Evolutionary conservation across 2,329 filamentous ascomycete genomes (phyloP), one percentile per base, ranked within the genome.

Genomic region (Meredithiella fracta): DNA sequence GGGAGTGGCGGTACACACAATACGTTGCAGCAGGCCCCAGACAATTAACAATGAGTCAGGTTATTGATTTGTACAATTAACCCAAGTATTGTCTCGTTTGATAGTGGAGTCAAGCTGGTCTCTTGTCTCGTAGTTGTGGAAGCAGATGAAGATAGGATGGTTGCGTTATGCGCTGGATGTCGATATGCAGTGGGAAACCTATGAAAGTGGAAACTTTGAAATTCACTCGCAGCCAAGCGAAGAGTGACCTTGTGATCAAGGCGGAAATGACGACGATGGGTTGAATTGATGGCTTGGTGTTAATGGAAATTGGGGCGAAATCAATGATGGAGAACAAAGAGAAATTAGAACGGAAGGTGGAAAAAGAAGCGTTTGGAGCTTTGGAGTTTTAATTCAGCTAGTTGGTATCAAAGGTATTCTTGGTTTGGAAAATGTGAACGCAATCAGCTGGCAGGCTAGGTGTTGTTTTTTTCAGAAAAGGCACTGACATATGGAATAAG

Each of bases 351-450:
- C 6, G n/a, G 17, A 42, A n/a, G 6, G 38, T 7, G 15, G n/a
- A 42, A n/a, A 20, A 42, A 42, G 17, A 42, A 42, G 38, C 5
- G 17, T 5, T 11, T 34, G 29, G 11, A 34, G 29, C 11, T 34
- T 34, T 5, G 29, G 5, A 34, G 29, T 34, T 34, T 5, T 11
- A 34, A 34, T 34, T 34, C 29, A 34, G 11, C 29, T 34, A 34
- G 29, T 34, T 6, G 6, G 38, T 4, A 20, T 20, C 38, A 42
- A 34, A 34, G 38, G 38, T 7, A 42, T 49, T 49, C 55, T 53
- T 26, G 11, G 40, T 47, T 55, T 22, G 56, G 53, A 37, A 58
- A 53, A 25, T 55, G 47, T 29, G 56, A 58, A 49, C 56, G 53
- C 53, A 54, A 31, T 29, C 25, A 20, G 31, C 17, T 20, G 8